phyloP scores from a whole-genome alignment of 2,329 filamentous ascomycete genomes.

The Tolypocladium sp. region DNA sequence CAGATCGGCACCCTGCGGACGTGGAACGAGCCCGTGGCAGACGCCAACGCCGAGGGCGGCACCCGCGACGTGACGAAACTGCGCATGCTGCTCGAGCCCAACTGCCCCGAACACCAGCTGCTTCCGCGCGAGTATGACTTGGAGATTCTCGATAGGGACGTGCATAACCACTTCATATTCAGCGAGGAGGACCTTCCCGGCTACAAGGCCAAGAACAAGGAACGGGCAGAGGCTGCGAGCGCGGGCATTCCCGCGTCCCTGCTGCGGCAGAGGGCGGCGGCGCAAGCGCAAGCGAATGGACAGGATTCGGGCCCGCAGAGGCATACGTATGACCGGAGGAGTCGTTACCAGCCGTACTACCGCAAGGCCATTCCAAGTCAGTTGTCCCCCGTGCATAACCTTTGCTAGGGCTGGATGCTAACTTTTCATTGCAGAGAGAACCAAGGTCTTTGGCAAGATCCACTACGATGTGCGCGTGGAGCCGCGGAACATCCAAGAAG shows the following conservation, averaged over 20 bases:
- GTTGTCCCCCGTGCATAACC: constrained; percentile 17
- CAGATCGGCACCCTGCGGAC: constrained; percentile 66
- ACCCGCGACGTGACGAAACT: constrained; percentile 25
- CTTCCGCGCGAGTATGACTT: constrained; percentile 88
- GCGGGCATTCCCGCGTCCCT: constrained; percentile 51
- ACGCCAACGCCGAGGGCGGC: constrained; percentile 37
- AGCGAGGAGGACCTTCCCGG: constrained; percentile 80
- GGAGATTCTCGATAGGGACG: constrained; percentile 51
- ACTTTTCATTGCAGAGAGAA: constrained; percentile 54
- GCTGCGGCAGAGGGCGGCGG: constrained; percentile 27
- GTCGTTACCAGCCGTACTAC: constrained; percentile 49
- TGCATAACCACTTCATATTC: constrained; percentile 85
- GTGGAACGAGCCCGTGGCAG: constrained; percentile 44
- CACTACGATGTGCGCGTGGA: constrained; percentile 69
- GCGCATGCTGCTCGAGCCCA: constrained; percentile 57
- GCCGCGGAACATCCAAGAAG: constrained; percentile 63
- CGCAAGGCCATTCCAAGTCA: constrained; percentile 67
- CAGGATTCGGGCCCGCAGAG: constrained; percentile 20
- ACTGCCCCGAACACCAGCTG: constrained; percentile 56
- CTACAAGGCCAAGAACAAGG: constrained; percentile 37
- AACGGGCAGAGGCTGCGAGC: constrained; percentile 44
- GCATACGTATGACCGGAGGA: constrained; percentile 34
- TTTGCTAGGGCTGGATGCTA: constrained; percentile 6
- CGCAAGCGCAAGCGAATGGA: constrained; percentile 5
- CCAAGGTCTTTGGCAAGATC: constrained; percentile 63